Percentiles rank a stretch among this genome's conserved stretches.
Conservation (phyloP, 1,139 yeast genomes). For the Candida frijolesensis region DNA sequence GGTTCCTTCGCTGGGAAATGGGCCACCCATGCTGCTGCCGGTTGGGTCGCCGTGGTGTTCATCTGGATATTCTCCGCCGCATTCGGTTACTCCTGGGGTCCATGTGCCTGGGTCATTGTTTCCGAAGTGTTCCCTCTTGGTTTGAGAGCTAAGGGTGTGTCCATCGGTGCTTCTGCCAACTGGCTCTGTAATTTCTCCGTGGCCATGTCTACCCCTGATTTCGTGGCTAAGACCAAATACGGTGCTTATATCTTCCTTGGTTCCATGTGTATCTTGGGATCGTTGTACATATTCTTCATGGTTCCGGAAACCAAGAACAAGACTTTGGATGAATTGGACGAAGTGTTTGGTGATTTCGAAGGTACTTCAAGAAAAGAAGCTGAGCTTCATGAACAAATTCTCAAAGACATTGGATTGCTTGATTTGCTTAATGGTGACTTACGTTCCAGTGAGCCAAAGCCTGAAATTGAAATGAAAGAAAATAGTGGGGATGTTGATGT, state of each 20-base stretch:
- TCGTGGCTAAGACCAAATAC: slow-evolving; percentile 24
- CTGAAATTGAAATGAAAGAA: background rate
- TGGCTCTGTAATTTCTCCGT: slow-evolving; percentile 44
- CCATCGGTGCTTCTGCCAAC: slow-evolving; percentile 40
- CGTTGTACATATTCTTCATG: slow-evolving; percentile 27
- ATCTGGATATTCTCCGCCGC: slow-evolving; percentile 36
- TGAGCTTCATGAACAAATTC: slow-evolving; percentile 11
- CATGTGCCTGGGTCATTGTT: slow-evolving; percentile 28
- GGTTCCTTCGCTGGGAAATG: too few species aligned
- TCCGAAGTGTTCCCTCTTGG: slow-evolving; percentile 26
- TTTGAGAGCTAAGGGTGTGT: slow-evolving; percentile 21
- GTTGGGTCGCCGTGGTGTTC: slow-evolving; percentile 49
- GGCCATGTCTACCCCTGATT: slow-evolving; percentile 33
- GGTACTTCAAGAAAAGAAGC: slow-evolving; percentile 15
- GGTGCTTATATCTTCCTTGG: slow-evolving; percentile 31
- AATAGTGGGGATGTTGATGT: background rate
- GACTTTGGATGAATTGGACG: slow-evolving; percentile 34
- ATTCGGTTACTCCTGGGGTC: slow-evolving; percentile 32
- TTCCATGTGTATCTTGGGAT: slow-evolving; percentile 21
- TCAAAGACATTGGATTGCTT: slow-evolving; percentile 15
- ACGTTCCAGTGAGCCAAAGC: background rate
- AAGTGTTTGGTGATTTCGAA: slow-evolving; percentile 22
- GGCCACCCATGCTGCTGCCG: slow-evolving; percentile 23
- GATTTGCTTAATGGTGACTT: slow-evolving; percentile 8
- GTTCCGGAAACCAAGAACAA: slow-evolving; percentile 35